Percentiles rank a stretch among this genome's conserved stretches.
These are phyloP conservation scores for Dipteronia sinensis DNA, from an alignment of 345 rosid genomes.

Conservation along the genomic window DNA sequence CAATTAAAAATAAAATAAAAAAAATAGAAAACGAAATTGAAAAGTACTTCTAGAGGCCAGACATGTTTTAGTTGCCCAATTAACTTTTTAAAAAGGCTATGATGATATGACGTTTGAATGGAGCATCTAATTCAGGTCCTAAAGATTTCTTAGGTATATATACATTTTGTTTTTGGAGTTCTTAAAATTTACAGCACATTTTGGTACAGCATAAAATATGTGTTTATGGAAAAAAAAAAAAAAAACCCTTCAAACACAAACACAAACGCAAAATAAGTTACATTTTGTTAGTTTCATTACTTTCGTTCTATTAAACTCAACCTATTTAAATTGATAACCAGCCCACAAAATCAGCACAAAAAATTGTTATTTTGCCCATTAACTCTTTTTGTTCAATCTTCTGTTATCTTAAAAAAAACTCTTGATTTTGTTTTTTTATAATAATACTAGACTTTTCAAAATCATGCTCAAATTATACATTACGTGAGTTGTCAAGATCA, in stretches of 20 bases:
- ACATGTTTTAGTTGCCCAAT: background rate
- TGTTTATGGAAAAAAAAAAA: no score
- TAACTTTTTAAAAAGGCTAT: constrained; percentile 1
- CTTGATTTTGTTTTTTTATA: background rate
- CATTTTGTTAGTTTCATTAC: background rate
- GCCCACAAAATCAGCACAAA: background rate
- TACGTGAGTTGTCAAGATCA: no score
- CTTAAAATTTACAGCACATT: no score
- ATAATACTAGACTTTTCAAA: no score
- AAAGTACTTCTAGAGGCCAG: no score
- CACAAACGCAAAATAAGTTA: no score
- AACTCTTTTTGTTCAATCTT: background rate
- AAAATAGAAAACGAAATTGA: background rate
- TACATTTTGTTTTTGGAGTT: background rate
- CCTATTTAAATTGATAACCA: no score
- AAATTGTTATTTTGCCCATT: background rate
- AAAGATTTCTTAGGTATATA: constrained; percentile 7
- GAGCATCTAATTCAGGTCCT: constrained; percentile 21
- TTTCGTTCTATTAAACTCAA: no score
- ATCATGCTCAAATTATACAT: no score
- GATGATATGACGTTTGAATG: background rate
- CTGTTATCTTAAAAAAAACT: background rate
- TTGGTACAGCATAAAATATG: no score
- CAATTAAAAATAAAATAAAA: background rate
- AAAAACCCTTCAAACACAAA: no score